These are phyloP conservation scores for Oryza coarctata DNA, from an alignment of 176 grass and related monocot genomes.

Conservation along the genomic window DNA sequence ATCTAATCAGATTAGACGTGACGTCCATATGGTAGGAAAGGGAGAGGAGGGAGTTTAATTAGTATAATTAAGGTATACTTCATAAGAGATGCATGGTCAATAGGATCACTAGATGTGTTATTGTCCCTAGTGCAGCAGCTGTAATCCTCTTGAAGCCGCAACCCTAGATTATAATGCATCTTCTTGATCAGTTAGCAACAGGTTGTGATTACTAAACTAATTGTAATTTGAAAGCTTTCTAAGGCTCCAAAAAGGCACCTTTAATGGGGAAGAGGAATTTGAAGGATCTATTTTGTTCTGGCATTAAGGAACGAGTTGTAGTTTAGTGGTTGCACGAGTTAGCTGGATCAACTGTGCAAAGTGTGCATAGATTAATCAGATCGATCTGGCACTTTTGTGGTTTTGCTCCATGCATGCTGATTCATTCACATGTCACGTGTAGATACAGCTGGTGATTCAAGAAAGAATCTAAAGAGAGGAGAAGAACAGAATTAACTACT, in stretches of 20 bases:
- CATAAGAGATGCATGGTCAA: conserved; percentile 26
- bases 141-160: neutral
- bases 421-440: conserved; percentile 42
- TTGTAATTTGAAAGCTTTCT: conserved; percentile 26
- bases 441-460: conserved; percentile 26
- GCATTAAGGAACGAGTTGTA: conserved; percentile 27
- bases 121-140: neutral
- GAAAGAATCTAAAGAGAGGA: conserved; percentile 12
- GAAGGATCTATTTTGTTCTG: conserved; percentile 39
- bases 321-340: conserved; percentile 56
- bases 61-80: conserved; percentile 20
- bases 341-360: conserved; percentile 36
- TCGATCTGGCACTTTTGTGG: conserved; percentile 31
- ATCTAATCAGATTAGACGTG: conserved; percentile 44
- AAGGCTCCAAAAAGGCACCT: conserved; percentile 45
- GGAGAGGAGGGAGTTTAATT: neutral
- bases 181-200: conserved; percentile 10
- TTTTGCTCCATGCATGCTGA: conserved; percentile 19
- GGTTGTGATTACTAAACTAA: conserved; percentile 12
- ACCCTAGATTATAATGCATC: conserved; percentile 1
- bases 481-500: neutral
- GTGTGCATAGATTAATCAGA: conserved; percentile 45
- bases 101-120: neutral
- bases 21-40: conserved; percentile 43
- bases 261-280: conserved; percentile 34